Evolutionary conservation across 352 stramenopile genomes (phyloP), one percentile per base, ranked within the genome.

Genomic region (Peronosclerospora sorghi): DNA sequence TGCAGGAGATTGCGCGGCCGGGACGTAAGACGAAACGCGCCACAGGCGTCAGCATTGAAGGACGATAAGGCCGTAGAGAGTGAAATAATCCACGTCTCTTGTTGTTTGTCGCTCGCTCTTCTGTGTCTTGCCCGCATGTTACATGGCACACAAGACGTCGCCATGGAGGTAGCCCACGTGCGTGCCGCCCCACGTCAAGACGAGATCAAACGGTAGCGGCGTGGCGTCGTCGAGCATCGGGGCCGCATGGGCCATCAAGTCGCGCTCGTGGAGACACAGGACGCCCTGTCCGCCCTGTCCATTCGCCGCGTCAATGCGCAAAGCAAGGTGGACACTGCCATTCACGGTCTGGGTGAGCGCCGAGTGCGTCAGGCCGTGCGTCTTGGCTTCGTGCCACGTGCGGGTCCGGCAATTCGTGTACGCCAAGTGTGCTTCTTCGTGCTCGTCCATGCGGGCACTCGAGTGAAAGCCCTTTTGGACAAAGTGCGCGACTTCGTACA

Each of bases 1-100:
- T 93, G 81, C 73, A 86, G 46, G 73, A 86, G 32, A 91, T 93
- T 45, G 81, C 78, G 12, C 67, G 67, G 28, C 81, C 81, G 0
- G 75, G 76, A 21, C 83, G 67, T 48, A 88, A 89, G 55, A 69
- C 41, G 37, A 91, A 89, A 59, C 73, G 78, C 12, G 58, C 81
- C 3, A 66, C 83, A 1, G 61, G 63, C 17, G 59, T 93, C 47
- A 93, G 76, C 50, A 89, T 93, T 32, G 78, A 87, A 53, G 76
- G 76, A 21, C 74, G 78, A 68, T 90, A 83, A 77, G n/a, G n/a
- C n/a, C n/a, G n/a, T n/a, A n/a, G n/a, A n/a, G n/a, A n/a, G n/a
- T n/a, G n/a, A n/a, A n/a, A n/a, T n/a, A n/a, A n/a, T n/a, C n/a
- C n/a, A n/a, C n/a, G n/a, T n/a, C n/a, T n/a, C n/a, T n/a, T n/a